Conservation (phyloP, 1,284 basidiomycete genomes). For the Baeospora myosura region DNA sequence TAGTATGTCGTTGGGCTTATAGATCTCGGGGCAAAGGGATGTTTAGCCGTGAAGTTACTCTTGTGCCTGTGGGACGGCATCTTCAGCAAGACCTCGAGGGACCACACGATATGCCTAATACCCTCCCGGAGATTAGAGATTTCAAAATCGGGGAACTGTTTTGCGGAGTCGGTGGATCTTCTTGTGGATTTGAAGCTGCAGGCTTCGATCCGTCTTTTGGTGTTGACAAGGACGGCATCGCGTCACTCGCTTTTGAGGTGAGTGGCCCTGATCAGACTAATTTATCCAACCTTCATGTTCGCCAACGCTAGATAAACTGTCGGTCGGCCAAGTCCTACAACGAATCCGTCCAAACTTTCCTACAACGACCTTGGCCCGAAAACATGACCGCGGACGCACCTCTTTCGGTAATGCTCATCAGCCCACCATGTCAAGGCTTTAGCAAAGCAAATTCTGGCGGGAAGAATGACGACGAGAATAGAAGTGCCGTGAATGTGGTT, state of each 20-base stretch:
- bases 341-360: background rate
- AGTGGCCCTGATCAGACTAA: background rate
- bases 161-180: background rate
- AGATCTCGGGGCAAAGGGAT: no score
- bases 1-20: no score
- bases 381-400: background rate
- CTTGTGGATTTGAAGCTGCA: background rate
- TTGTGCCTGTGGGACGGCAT: no score
- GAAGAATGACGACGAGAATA: no score
- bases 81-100: no score
- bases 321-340: background rate
- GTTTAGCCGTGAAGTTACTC: no score
- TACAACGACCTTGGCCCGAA: background rate
- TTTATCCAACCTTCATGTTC: background rate
- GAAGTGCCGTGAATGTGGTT: no score
- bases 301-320: background rate
- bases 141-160: background rate
- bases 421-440: no score
- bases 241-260: background rate
- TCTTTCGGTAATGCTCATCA: background rate
- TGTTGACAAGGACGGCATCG: background rate
- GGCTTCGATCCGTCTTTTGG: background rate
- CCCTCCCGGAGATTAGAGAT: no score
- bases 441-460: no score
- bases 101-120: no score